Base-by-base conservation (phyloP, 2,329 filamentous ascomycete genomes). In the Chaetomium sp. region DNA sequence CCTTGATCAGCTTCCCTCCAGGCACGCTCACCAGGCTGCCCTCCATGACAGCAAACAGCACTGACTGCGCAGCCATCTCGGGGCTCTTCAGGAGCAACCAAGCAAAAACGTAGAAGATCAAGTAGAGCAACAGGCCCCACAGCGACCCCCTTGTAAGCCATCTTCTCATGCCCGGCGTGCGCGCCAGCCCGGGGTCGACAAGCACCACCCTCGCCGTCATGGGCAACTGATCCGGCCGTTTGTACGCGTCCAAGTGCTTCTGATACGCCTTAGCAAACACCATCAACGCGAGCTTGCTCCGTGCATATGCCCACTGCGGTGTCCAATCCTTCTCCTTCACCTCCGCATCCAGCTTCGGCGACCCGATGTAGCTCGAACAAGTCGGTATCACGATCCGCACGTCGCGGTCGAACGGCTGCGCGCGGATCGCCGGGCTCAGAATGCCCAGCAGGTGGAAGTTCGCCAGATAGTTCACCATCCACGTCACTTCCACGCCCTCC, bases 391-490 rank as follows among this genome's bases (percentile, higher is more conserved):
- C 84, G 67, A 99, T 85, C 67, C 95, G 85, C 19, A 99, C 92
- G 76, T 99, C 95, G 72, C 95, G 87, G 76, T 99, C 95, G 62
- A 96, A 88, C 1, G 95, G 95, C 77, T 99, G 95, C 1, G 91
- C 92, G 69, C 92, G 87, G 66, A 99, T 83, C 0, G 95, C 94
- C 0, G 95, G 95, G 71, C 90, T 95, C 42, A 99, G 82, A 33
- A 99, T 96, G 69, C 91, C 91, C 53, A 99, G 83, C 3, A 99
- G 83, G 74, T 99, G 96, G 79, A 97, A 98, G 76, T 97, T 98
- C 68, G 93, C 90, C 47, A 99, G 84, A 76, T 93, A 99, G 75
- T 99, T 99, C 71, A 98, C 83, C 79, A 93, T 92, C 93, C 93
- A 98, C 66, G 90, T 94, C 69, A 89, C 85, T 74, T 98, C 94